phyloP scores from a whole-genome alignment of 2,329 filamentous ascomycete genomes.

The Microthyrium microscopicum region DNA sequence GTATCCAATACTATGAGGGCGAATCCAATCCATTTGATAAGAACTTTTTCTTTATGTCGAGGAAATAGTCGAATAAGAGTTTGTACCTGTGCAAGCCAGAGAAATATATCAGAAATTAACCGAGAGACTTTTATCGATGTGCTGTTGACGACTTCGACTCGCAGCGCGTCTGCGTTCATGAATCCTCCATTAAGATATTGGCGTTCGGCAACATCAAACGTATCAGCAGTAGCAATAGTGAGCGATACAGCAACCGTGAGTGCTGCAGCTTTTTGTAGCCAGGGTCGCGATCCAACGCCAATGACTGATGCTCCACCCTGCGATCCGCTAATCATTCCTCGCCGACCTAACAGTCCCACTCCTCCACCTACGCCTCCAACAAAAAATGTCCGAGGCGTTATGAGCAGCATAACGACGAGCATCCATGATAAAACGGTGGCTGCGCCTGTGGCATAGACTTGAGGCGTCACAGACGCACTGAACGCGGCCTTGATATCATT shows the following conservation, averaged over 20 bases:
- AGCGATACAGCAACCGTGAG: slow-evolving; percentile 59
- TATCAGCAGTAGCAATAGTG: slow-evolving; percentile 84
- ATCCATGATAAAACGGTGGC: slow-evolving; percentile 85
- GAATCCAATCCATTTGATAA: slow-evolving; percentile 98
- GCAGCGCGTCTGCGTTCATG: slow-evolving; percentile 62
- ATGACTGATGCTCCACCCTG: slow-evolving; percentile 45
- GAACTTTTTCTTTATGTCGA: slow-evolving; percentile 88
- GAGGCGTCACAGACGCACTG: slow-evolving; percentile 82
- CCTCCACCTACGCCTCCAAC: slow-evolving; percentile 51
- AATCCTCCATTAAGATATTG: slow-evolving; percentile 69
- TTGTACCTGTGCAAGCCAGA: slow-evolving; percentile 95
- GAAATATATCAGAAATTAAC: slow-evolving; percentile 85
- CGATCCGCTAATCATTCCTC: slow-evolving; percentile 73
- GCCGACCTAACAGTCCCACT: slow-evolving; percentile 60
- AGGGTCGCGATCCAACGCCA: slow-evolving; percentile 78
- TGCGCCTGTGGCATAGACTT: slow-evolving; percentile 81
- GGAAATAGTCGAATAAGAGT: slow-evolving; percentile 91
- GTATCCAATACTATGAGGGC: slow-evolving; percentile 81
- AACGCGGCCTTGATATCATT: slow-evolving; percentile 71
- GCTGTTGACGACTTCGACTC: slow-evolving; percentile 64
- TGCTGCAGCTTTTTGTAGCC: slow-evolving; percentile 62
- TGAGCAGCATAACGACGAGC: slow-evolving; percentile 82
- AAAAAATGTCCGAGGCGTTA: slow-evolving; percentile 87
- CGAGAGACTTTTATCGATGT: slow-evolving; percentile 78
- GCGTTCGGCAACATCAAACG: slow-evolving; percentile 64